Evolutionary conservation across 2,329 filamentous ascomycete species (phyloP), one percentile per base, ranked within the genome.

Genomic region (Hypoxylon sp.): DNA sequence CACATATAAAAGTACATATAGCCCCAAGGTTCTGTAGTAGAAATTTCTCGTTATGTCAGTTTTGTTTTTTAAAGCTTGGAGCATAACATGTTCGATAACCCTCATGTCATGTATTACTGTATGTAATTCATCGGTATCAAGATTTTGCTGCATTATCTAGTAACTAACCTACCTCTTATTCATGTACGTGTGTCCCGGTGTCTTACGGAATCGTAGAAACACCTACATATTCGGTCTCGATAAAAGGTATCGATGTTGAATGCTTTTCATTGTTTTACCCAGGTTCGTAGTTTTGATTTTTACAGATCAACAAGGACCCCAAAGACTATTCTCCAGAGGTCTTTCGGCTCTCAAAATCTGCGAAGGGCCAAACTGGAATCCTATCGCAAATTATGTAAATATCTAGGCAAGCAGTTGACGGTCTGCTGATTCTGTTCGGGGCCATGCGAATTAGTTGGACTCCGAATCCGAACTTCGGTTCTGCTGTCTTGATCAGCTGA

Each of bases 41-140:
- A 48, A 52, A 61, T 53, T 56, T 46, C n/a, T 52, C 34, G 38
- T 45, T 38, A 49, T 32, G 11, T 51, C 38, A 19, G 23, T 34
- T 11, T 17, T 55, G 56, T 19, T 13, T 13, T 57, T 17, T 36
- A 36, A 25, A 68, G 28, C 57, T 56, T 19, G 62, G 78, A 88
- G 83, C 66, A 85, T 79, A 11, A 83, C 85, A 87, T 78, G 60
- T 87, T 77, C 17, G 81, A 79, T 0, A 85, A 4, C 34, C 19
- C 13, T 46, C 28, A 19, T 34, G 41, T 57, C 4, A 5, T 21
- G 30, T n/a, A 10, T n/a, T n/a, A n/a, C n/a, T n/a, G 30, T 51
- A 51, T 51, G 25, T 57, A 25, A 14, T 36, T 57, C 7, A 25
- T 36, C 21, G 19, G 1, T 23, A 25, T 38, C 4, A 13, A 9